Evolutionary conservation across 129 eudicot genomes (phyloP), one percentile per base, ranked within the genome.

Genomic region (Lactuca sativa): DNA sequence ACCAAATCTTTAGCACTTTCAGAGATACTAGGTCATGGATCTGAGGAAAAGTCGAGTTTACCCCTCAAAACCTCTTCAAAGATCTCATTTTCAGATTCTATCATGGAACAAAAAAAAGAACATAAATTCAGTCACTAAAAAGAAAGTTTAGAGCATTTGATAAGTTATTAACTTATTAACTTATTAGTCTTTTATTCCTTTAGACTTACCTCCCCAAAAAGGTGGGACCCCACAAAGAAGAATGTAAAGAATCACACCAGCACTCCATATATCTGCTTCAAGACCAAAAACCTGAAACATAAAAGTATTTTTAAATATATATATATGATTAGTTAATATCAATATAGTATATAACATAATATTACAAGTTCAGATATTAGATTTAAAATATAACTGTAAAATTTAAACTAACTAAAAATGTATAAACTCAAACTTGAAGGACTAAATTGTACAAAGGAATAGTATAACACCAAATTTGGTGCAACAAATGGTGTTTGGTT

Each of bases 1-100:
- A 92, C 89, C 52, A 92, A 77, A 72, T 92, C 96, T 67, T 92
- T 92, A 59, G 97, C 97, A 60, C 87, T 67, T 31, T 84, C 86
- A 3, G 97, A 92, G 47, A 92, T 84, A 33, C 74, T 80, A 53
- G 97, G 97, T 95, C 97, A 92, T 41, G 97, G 97, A 71, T 92
- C 96, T 37, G 96, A 82, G 5, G 73, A 17, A 37, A 88, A 88
- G 80, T 92, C 91, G 49, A 92, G 82, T 7, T 84, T 78, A 44
- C 91, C 97, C 68, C 86, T 72, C 67, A 86, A 62, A 54, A 92
- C 88, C 79, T 86, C 91, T 66, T 92, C 85, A 77, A 88, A 88
- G 67, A 92, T 92, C 34, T 86, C 91, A 62, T 82, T 85, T 69
- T 92, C 93, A 6, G 85, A 80, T 79, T 92, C 97, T 92, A 74